These are phyloP conservation scores for Starmera dryadoides DNA, from an alignment of 805 yeast genomes.

Conservation along the genomic window DNA sequence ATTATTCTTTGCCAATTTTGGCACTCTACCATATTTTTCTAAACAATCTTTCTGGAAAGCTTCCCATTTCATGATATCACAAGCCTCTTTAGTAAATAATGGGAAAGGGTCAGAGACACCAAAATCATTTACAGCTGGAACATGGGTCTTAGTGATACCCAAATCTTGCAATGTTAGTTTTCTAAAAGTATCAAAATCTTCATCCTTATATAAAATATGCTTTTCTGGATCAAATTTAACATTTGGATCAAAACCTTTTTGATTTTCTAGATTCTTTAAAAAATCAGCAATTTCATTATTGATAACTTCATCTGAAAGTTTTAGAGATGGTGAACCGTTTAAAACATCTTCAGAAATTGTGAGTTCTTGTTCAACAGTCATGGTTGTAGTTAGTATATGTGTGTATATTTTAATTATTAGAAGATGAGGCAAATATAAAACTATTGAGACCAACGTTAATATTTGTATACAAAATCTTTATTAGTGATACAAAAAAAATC, in stretches of 20 bases:
- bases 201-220: slow-evolving; percentile 26
- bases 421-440: too few species aligned
- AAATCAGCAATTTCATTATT: slow-evolving; percentile 7
- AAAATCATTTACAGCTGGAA: slow-evolving; percentile 37
- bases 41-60: slow-evolving; percentile 36
- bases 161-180: slow-evolving; percentile 38
- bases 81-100: slow-evolving; percentile 46
- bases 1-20: slow-evolving; percentile 31
- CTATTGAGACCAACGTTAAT: too few species aligned
- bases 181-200: slow-evolving; percentile 19
- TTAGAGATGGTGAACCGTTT: neutral
- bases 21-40: slow-evolving; percentile 32
- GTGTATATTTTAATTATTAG: too few species aligned
- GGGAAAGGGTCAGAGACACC: slow-evolving; percentile 51
- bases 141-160: slow-evolving; percentile 26
- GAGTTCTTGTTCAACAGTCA: neutral
- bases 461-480: too few species aligned
- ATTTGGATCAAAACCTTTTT: slow-evolving; percentile 9
- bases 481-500: too few species aligned
- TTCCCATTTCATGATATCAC: slow-evolving; percentile 45
- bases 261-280: slow-evolving; percentile 11
- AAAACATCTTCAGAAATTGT: neutral
- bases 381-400: neutral
- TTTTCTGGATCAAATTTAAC: slow-evolving; percentile 25
- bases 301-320: neutral